Evolutionary conservation across 345 rosid species (phyloP), one percentile per base, ranked within the genome.

Genomic region (Syzygium grande): DNA sequence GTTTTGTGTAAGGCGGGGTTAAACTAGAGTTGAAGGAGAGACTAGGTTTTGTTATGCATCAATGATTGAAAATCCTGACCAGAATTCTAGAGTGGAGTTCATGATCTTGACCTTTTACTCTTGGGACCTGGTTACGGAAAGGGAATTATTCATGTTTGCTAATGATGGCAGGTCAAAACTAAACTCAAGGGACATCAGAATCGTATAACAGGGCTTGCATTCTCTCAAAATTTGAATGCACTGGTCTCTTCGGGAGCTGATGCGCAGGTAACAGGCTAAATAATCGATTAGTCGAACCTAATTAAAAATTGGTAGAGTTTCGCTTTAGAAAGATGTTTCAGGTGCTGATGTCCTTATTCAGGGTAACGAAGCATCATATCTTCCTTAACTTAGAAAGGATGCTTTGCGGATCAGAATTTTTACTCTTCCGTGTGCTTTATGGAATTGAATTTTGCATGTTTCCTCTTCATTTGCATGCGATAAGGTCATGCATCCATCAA

Each of bases 211-310:
- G 98, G 99, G 43, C 95, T 96, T 88, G 98, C 98, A 49, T 96
- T 96, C 92, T 95, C 99, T 84, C 92, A 92, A 87, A 89, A 65
- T 89, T 87, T 95, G 73, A 95, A 95, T 85, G 91, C 94, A 29
- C 93, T 96, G 52, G 94, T 96, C 73, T 96, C 99, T 46, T 95
- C 98, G 17, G 98, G 99, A 84, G 97, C 99, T 89, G 99, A 96
- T 92, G 94, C 97, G 19, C 97, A 95, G 96, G 99, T 94, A 85
- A 54, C 49, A 38, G 83, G 83, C 49, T 73, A 73, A 73, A 11
- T 27, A 10, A 38, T 73, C 11, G 29, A 49, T 73, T 49, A 38
- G 83, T 22, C 4, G 23, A 73, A 73, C 83, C 83, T 73, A 21
- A 73, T 10, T 73, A 5, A 34, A 73, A 25, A 38, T 38, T 73